phyloP scores from a whole-genome alignment of 225 moss, liverwort and hornwort genomes.

The Antitrichia curtipendula region DNA sequence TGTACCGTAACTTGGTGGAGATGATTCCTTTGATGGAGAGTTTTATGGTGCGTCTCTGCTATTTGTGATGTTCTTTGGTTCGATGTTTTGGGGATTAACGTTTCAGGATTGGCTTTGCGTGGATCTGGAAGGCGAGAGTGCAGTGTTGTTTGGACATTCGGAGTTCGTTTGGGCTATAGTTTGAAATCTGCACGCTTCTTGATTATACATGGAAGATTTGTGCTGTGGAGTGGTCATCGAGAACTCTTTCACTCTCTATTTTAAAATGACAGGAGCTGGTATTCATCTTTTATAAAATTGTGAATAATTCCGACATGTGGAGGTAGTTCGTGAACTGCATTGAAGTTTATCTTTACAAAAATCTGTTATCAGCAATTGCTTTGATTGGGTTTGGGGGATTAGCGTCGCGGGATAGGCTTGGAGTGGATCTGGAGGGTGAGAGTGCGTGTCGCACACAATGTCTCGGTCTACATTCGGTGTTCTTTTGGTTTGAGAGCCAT shows the following conservation, averaged over 20 bases:
- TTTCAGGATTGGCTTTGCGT: background rate
- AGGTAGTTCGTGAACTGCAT: background rate
- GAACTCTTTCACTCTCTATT: background rate
- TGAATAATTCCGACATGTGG: background rate
- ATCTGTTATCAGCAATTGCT: background rate
- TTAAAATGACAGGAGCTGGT: background rate
- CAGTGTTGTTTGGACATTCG: background rate
- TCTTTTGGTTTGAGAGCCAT: background rate
- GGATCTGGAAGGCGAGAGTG: background rate
- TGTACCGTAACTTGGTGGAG: conserved; percentile 62
- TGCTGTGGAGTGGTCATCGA: background rate
- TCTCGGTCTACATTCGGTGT: background rate
- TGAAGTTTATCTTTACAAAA: background rate
- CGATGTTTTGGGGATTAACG: background rate
- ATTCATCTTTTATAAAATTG: background rate
- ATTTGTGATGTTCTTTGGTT: background rate
- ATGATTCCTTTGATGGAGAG: conserved; percentile 68
- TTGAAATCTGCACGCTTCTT: background rate
- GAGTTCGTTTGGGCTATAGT: background rate
- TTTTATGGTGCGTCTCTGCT: conserved; percentile 37
- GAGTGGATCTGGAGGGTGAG: background rate
- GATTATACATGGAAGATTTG: background rate
- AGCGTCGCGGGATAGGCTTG: background rate
- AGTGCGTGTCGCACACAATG: background rate
- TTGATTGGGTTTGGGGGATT: background rate